These are phyloP conservation scores for Candida sanyiensis DNA, from an alignment of 805 yeast genomes.

Conservation along the genomic window DNA sequence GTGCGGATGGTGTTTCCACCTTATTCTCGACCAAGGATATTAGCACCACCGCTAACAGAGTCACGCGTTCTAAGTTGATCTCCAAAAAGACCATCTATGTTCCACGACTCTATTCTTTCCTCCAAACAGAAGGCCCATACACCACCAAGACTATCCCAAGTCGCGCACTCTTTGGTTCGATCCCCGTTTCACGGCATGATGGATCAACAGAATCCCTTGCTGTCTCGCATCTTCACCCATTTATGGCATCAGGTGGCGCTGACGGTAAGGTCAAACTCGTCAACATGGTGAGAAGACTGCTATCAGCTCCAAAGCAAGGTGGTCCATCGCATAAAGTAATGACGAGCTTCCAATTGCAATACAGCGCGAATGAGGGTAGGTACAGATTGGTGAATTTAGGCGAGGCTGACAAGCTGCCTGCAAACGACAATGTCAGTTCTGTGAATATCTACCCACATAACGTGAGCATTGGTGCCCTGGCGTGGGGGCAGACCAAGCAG, in stretches of 20 bases:
- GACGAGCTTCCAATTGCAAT: constrained; percentile 36
- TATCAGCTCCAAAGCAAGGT: constrained; percentile 31
- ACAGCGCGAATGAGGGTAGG: constrained; percentile 31
- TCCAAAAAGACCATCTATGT: constrained; percentile 27
- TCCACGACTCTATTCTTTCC: constrained; percentile 32
- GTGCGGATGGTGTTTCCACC: constrained; percentile 38
- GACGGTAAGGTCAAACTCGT: constrained; percentile 42
- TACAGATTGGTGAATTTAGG: constrained; percentile 37
- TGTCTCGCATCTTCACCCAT: constrained; percentile 40
- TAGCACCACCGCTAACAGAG: constrained; percentile 23
- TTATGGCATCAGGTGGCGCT: constrained; percentile 41
- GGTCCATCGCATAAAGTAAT: constrained; percentile 26
- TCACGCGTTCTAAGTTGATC: constrained; percentile 30
- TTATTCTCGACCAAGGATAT: constrained; percentile 32
- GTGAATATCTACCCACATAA: constrained; percentile 42
- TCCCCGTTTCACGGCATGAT: constrained; percentile 34
- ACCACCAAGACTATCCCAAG: constrained; percentile 33
- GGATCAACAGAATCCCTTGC: constrained; percentile 37
- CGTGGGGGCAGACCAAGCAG: constrained; percentile 50
- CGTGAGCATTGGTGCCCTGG: constrained; percentile 41
- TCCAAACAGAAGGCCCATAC: constrained; percentile 37
- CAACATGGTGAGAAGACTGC: constrained; percentile 33
- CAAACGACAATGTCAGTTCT: constrained; percentile 23
- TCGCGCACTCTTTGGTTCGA: constrained; percentile 30
- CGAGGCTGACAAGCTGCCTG: constrained; percentile 29